Percentiles rank a stretch among this genome's conserved stretches.
phyloP scores from a whole-genome alignment of 2,329 filamentous ascomycete genomes.

The Dichotomopilus funicola region DNA sequence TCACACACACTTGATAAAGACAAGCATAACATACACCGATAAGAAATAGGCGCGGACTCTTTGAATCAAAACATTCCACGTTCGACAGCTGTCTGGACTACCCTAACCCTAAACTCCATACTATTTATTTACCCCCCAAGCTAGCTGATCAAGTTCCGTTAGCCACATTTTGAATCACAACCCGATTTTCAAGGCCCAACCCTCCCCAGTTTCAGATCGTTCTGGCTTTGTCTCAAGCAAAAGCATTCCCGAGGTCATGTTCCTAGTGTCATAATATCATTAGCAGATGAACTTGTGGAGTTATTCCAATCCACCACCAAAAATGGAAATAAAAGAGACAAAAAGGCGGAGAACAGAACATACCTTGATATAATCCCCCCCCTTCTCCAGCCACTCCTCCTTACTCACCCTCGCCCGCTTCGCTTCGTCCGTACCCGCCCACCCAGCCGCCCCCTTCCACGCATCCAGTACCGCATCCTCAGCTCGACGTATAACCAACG shows the following conservation, averaged over 20 bases:
- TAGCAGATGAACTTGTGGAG: not conserved
- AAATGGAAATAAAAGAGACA: conserved; percentile 1
- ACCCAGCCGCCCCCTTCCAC: conserved; percentile 86
- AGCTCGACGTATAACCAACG: conserved; percentile 66
- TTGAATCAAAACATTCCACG: too few relatives aligned
- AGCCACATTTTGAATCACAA: too few relatives aligned
- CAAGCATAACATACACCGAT: too few relatives aligned
- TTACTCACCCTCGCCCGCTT: conserved; percentile 62
- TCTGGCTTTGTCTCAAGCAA: conserved; percentile 12
- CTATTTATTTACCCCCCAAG: too few relatives aligned
- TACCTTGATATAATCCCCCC: conserved; percentile 86
- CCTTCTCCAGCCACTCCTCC: conserved; percentile 87
- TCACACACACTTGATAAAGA: too few relatives aligned
- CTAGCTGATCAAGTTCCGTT: too few relatives aligned
- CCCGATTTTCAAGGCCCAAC: too few relatives aligned
- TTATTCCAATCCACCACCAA: not conserved
- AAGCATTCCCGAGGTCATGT: conserved; percentile 58
- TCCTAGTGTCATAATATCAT: conserved; percentile 40
- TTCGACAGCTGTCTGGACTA: too few relatives aligned
- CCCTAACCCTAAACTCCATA: too few relatives aligned
- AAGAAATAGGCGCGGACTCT: too few relatives aligned
- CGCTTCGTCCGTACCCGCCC: conserved; percentile 60
- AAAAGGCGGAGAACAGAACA: conserved; percentile 22
- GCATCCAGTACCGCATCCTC: conserved; percentile 75
- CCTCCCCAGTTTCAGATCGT: too few relatives aligned